Conservation (phyloP, 1,284 basidiomycete species). For the Naganishia sp. region DNA sequence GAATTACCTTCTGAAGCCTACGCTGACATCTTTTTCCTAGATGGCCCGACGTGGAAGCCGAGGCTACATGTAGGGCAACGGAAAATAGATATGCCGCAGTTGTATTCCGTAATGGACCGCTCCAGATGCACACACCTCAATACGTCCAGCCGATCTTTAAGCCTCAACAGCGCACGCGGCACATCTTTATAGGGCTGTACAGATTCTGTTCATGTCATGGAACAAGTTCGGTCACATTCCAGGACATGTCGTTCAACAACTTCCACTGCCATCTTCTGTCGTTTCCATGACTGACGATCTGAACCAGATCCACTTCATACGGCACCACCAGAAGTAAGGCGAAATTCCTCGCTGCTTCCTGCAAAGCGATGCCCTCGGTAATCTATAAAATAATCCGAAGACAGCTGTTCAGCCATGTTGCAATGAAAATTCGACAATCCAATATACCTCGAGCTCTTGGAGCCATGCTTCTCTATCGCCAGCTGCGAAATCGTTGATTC, state of each 20-base stretch:
- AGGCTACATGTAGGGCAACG: slow-evolving; percentile 19
- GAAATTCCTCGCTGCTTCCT: slow-evolving; percentile 16
- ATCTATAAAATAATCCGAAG: too few relatives aligned
- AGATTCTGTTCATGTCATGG: background rate
- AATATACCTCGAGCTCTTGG: slow-evolving; percentile 8
- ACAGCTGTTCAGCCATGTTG: too few relatives aligned
- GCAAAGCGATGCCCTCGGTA: too few relatives aligned
- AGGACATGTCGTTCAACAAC: slow-evolving; percentile 14
- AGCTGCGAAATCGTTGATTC: background rate
- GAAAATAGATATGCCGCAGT: slow-evolving; percentile 1
- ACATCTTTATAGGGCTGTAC: background rate
- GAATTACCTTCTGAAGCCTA: too few relatives aligned
- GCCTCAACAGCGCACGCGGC: too few relatives aligned
- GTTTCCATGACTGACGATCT: slow-evolving; percentile 5
- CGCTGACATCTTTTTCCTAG: background rate
- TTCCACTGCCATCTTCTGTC: slow-evolving; percentile 25
- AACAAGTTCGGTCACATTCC: slow-evolving; percentile 19
- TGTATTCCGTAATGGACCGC: slow-evolving; percentile 16
- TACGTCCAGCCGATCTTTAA: too few relatives aligned
- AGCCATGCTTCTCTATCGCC: slow-evolving; percentile 16
- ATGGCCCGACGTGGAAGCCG: slow-evolving; percentile 28
- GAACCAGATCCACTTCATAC: slow-evolving; percentile 17
- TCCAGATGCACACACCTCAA: slow-evolving; percentile 22
- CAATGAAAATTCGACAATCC: too few relatives aligned
- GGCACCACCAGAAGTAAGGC: slow-evolving; percentile 9